Percentiles rank a stretch among this genome's conserved stretches.
Evolutionary conservation across 2,329 filamentous ascomycete species (phyloP).

Genomic region (Penicillium expansum): DNA sequence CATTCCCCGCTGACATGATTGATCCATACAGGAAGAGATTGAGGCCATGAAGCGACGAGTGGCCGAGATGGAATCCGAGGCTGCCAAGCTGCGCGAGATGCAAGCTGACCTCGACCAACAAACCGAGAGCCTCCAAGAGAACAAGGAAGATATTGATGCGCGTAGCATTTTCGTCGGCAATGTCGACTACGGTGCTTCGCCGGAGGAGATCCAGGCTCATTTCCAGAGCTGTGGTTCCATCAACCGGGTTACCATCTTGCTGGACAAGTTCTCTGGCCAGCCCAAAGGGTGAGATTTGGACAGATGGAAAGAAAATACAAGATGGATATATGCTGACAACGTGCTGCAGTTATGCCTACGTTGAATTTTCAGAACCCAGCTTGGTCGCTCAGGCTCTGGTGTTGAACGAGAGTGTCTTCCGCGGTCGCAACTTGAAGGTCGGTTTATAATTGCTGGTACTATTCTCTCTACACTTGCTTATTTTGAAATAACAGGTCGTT

Average conservation of each 20-base stretch:
- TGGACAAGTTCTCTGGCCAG: slow-evolving; percentile 98
- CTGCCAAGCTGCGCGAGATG: slow-evolving; percentile 82
- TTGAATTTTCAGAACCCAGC: slow-evolving; percentile 93
- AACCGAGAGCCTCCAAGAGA: slow-evolving; percentile 77
- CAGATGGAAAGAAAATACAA: background rate
- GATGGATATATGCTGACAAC: slow-evolving; percentile 1
- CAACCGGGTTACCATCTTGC: slow-evolving; percentile 93
- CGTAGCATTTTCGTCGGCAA: slow-evolving; percentile 98
- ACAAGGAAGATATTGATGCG: slow-evolving; percentile 92
- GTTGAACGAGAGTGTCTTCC: slow-evolving; percentile 93
- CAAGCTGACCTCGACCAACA: slow-evolving; percentile 82
- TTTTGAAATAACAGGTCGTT: slow-evolving; percentile 55
- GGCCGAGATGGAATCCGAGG: slow-evolving; percentile 88
- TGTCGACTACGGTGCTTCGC: slow-evolving; percentile 94
- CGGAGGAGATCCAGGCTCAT: slow-evolving; percentile 96
- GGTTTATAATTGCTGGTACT: slow-evolving; percentile 16
- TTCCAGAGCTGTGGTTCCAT: slow-evolving; percentile 97
- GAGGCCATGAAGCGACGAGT: slow-evolving; percentile 82
- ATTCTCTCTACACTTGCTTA: background rate
- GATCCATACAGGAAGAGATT: slow-evolving; percentile 64
- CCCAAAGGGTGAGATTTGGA: slow-evolving; percentile 76
- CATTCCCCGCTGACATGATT: slow-evolving; percentile 7
- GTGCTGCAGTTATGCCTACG: slow-evolving; percentile 82
- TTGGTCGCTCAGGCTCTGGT: slow-evolving; percentile 91
- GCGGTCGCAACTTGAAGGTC: slow-evolving; percentile 93